A percentile compares a stretch with the other conserved stretches of the same genome.
These are phyloP conservation scores for Peronosclerospora sorghi DNA, from an alignment of 352 stramenopile genomes.

Conservation along the genomic window DNA sequence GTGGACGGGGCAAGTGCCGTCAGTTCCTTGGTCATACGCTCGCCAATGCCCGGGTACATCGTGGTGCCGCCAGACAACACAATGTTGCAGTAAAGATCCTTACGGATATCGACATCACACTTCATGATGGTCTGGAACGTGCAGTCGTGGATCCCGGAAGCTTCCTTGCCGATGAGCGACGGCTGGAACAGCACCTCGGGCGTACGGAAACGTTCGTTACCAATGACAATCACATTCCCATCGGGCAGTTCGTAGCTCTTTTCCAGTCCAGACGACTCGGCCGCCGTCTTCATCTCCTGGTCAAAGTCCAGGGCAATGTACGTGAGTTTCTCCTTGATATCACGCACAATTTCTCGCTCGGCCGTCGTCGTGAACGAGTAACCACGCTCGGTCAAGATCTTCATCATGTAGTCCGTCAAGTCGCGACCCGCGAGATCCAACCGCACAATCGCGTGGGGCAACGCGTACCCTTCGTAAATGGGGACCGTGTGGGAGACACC, in stretches of 20 bases:
- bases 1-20: slow-evolving; percentile 78
- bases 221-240: slow-evolving; percentile 96
- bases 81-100: slow-evolving; percentile 93
- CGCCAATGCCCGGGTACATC: slow-evolving; percentile 92
- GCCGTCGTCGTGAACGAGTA: slow-evolving; percentile 92
- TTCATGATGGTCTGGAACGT: slow-evolving; percentile 81
- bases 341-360: slow-evolving; percentile 90
- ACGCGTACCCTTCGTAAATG: slow-evolving; percentile 93
- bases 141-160: slow-evolving; percentile 71
- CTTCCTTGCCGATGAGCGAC: slow-evolving; percentile 86
- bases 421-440: slow-evolving; percentile 91
- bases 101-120: slow-evolving; percentile 86
- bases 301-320: slow-evolving; percentile 94
- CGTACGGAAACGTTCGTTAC: slow-evolving; percentile 92
- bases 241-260: slow-evolving; percentile 95
- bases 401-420: slow-evolving; percentile 95
- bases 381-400: slow-evolving; percentile 91
- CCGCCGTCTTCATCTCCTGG: slow-evolving; percentile 88
- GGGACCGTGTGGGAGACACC: slow-evolving; percentile 89
- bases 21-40: slow-evolving; percentile 91
- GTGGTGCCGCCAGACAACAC: slow-evolving; percentile 93
- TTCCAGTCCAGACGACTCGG: slow-evolving; percentile 66
- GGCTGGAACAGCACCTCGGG: slow-evolving; percentile 94
- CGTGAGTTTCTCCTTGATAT: slow-evolving; percentile 97
- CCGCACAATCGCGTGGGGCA: slow-evolving; percentile 92